These are phyloP conservation scores for Curvularia spicifera DNA, from an alignment of 2,329 filamentous ascomycete species.

Conservation along the genomic window DNA sequence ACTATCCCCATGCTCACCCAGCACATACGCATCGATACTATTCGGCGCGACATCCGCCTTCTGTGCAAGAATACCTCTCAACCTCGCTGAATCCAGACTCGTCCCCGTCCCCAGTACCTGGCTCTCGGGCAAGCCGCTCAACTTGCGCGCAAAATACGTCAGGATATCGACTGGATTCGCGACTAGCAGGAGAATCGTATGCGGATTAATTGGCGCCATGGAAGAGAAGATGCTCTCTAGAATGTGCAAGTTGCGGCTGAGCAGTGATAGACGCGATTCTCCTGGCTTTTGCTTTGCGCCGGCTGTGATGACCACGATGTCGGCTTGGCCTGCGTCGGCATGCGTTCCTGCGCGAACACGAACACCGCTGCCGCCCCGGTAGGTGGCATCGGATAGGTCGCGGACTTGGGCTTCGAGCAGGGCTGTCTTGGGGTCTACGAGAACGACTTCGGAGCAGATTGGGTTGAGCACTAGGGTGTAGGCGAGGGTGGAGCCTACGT, in stretches of 20 bases:
- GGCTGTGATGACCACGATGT: constrained; percentile 62
- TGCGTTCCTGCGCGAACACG: constrained; percentile 55
- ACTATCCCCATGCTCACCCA: constrained; percentile 59
- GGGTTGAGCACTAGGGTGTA: constrained; percentile 60
- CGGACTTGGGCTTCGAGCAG: constrained; percentile 58
- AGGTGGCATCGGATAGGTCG: constrained; percentile 61
- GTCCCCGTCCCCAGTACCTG: constrained; percentile 63
- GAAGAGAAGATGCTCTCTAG: constrained; percentile 55
- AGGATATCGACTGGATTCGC: constrained; percentile 64
- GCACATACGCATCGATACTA: constrained; percentile 53
- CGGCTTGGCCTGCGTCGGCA: constrained; percentile 59
- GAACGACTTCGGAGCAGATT: constrained; percentile 59
- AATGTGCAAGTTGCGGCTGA: constrained; percentile 58
- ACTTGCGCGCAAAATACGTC: constrained; percentile 57
- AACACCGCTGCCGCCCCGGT: constrained; percentile 52
- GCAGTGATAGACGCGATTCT: constrained; percentile 55
- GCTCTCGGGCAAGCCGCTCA: constrained; percentile 56
- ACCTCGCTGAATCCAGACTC: constrained; percentile 59
- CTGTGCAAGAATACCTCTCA: constrained; percentile 55
- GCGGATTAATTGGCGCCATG: constrained; percentile 57
- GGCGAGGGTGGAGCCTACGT: constrained; percentile 60
- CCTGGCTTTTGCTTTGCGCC: constrained; percentile 60
- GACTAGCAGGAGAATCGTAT: constrained; percentile 60
- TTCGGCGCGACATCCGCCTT: constrained; percentile 50
- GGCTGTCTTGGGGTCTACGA: constrained; percentile 59